Base-by-base conservation (phyloP, 2,329 filamentous ascomycete genomes). In the Trichoderma semiorbis region DNA sequence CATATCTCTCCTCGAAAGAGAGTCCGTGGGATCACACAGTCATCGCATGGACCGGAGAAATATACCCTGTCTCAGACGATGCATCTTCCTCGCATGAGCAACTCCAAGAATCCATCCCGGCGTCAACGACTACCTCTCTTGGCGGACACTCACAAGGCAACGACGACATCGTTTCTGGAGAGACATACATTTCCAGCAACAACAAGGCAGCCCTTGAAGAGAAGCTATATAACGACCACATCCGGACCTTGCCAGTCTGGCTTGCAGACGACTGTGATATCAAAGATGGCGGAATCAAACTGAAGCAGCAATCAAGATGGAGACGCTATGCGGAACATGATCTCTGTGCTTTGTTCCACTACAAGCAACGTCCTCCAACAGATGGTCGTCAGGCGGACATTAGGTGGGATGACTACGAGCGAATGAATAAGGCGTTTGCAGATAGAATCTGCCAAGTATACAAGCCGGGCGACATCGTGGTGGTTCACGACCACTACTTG, bases 41-140 rank as follows among this genome's bases (percentile, higher is more conserved):
- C 3, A 92, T 98, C 65, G 95, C 93, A 47, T 98, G 95, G 95
- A 43, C 97, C 95, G 3, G 95, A 95, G 95, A 98, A 80, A 91
- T 95, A 70, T 87, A 90, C 12, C 43, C 50, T 12, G 39, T 68
- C 3, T 30, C 68, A 10, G 32, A n/a, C 3, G 28, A 11, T 21
- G n/a, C 32, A 6, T 36, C 24, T 6, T 28, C 21, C 30, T 18
- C 53, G 21, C 12, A 50, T 0, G 34, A 47, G 10, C 21, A 36
- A 5, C 34, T n/a, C 7, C 32, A 57, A 18, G 21, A 26, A 12
- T 43, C 58, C 21, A 18, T 34, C 26, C 47, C 63, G n/a, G 28
- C 34, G 7, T 72, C 64, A 10, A 72, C 63, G 3, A 64, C 73
- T 7, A 57, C 64, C 39, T 43, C 64, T 14, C 39, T 65, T 7